Evolutionary conservation across 2,329 filamentous ascomycete species (phyloP).

Genomic region (Colletotrichum chlorophyti): DNA sequence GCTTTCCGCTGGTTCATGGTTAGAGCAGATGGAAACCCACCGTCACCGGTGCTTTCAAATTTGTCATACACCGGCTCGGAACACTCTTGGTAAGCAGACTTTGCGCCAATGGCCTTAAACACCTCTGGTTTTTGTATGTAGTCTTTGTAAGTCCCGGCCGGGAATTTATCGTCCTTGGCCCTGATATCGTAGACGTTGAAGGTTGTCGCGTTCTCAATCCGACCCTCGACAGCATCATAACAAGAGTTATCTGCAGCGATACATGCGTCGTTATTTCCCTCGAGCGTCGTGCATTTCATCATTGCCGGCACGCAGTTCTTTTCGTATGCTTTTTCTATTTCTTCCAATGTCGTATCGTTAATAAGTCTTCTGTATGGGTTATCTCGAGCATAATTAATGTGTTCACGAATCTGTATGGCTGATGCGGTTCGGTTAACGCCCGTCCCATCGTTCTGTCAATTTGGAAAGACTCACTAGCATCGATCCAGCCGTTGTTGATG

Average conservation of each 20-base stretch:
- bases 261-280: slow-evolving; percentile 36
- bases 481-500: slow-evolving; percentile 65
- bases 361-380: slow-evolving; percentile 45
- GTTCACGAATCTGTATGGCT: slow-evolving; percentile 45
- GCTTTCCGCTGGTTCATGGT: not conserved
- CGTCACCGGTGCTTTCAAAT: slow-evolving; percentile 49
- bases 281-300: slow-evolving; percentile 28
- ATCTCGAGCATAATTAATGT: slow-evolving; percentile 52
- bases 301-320: slow-evolving; percentile 33
- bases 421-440: not conserved
- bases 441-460: not conserved
- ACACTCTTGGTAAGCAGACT: slow-evolving; percentile 48
- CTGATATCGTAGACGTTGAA: slow-evolving; percentile 57
- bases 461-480: slow-evolving; percentile 35
- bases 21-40: slow-evolving; percentile 26
- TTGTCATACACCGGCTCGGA: slow-evolving; percentile 42
- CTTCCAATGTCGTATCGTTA: slow-evolving; percentile 23
- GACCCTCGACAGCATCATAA: slow-evolving; percentile 34
- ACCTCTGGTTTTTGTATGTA: slow-evolving; percentile 48
- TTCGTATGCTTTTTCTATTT: slow-evolving; percentile 27
- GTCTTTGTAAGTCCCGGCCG: slow-evolving; percentile 46
- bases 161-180: slow-evolving; percentile 42
- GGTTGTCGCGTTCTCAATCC: slow-evolving; percentile 33
- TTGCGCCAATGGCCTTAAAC: slow-evolving; percentile 51
- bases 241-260: slow-evolving; percentile 35